A percentile compares a stretch with the other conserved stretches of the same genome.
Evolutionary conservation across 805 yeast species (phyloP).

Genomic region (Myxozyma vanderwaltii): DNA sequence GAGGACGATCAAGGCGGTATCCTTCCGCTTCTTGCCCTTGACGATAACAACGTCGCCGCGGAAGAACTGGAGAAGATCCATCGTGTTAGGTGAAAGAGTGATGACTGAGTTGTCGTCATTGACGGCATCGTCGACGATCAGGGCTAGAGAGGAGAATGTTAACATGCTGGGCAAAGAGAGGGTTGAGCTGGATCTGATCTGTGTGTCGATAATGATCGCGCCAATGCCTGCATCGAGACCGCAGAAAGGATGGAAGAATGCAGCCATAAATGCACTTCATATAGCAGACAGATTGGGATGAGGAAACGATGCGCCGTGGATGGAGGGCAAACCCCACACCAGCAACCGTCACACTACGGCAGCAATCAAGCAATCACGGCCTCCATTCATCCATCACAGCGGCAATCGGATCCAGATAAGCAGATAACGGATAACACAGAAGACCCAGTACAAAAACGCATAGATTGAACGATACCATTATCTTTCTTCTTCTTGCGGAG

Average conservation of each 20-base stretch:
- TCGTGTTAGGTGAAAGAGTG: slow-evolving; percentile 90
- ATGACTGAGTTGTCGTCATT: slow-evolving; percentile 97
- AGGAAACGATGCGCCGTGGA: no score
- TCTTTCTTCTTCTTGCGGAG: slow-evolving; percentile 97
- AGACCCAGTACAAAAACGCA: slow-evolving; percentile 11
- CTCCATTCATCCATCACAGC: background rate
- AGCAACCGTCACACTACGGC: background rate
- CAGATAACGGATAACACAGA: background rate
- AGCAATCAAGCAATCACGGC: background rate
- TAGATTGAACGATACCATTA: slow-evolving; percentile 52
- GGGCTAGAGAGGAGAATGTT: slow-evolving; percentile 44
- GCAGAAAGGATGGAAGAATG: no score
- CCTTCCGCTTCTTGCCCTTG: slow-evolving; percentile 97
- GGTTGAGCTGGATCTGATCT: background rate
- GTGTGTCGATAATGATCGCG: no score
- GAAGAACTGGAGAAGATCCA: slow-evolving; percentile 92
- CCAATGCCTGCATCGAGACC: no score
- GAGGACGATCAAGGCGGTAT: slow-evolving; percentile 91
- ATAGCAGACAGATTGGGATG: no score
- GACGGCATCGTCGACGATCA: slow-evolving; percentile 94
- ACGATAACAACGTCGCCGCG: slow-evolving; percentile 97
- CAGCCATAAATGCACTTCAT: no score
- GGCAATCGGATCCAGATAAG: slow-evolving; percentile 4
- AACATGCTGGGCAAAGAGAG: background rate
- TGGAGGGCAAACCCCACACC: background rate